These are phyloP conservation scores for Xylogone sp. DNA, from an alignment of 2,329 filamentous ascomycete genomes.

Conservation along the genomic window DNA sequence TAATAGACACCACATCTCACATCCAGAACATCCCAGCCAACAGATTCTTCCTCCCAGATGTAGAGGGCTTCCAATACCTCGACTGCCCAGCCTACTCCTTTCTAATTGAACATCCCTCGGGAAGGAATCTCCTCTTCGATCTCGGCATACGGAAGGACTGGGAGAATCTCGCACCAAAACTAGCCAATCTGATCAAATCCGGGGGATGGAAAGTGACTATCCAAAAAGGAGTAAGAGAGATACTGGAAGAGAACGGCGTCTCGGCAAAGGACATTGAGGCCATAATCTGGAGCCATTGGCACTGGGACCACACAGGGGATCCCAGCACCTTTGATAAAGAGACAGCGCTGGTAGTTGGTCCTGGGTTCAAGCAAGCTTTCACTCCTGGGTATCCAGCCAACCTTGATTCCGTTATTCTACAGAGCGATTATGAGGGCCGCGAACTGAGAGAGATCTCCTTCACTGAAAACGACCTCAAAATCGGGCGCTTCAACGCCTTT, in stretches of 20 bases:
- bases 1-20: conserved; percentile 28
- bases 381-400: conserved; percentile 41
- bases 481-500: conserved; percentile 41
- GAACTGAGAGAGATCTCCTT: conserved; percentile 31
- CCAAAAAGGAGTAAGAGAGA: conserved; percentile 37
- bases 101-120: conserved; percentile 39
- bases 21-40: conserved; percentile 18
- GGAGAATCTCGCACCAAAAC: conserved; percentile 31
- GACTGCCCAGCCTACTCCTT: conserved; percentile 40
- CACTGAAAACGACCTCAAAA: conserved; percentile 29
- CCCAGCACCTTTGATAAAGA: conserved; percentile 36
- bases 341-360: conserved; percentile 42
- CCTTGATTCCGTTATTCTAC: conserved; percentile 32
- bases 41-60: conserved; percentile 21
- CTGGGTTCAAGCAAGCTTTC: conserved; percentile 38
- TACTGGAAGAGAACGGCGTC: conserved; percentile 35
- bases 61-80: conserved; percentile 32
- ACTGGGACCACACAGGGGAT: conserved; percentile 40
- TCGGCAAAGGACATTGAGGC: conserved; percentile 29
- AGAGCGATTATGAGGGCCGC: conserved; percentile 36
- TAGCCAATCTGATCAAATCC: conserved; percentile 25
- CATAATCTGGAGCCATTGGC: conserved; percentile 32
- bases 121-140: conserved; percentile 30
- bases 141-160: conserved; percentile 38
- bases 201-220: conserved; percentile 33